Evolutionary conservation across 2,329 filamentous ascomycete species (phyloP), one percentile per base, ranked within the genome.

Genomic region (Chaetomium sp.): DNA sequence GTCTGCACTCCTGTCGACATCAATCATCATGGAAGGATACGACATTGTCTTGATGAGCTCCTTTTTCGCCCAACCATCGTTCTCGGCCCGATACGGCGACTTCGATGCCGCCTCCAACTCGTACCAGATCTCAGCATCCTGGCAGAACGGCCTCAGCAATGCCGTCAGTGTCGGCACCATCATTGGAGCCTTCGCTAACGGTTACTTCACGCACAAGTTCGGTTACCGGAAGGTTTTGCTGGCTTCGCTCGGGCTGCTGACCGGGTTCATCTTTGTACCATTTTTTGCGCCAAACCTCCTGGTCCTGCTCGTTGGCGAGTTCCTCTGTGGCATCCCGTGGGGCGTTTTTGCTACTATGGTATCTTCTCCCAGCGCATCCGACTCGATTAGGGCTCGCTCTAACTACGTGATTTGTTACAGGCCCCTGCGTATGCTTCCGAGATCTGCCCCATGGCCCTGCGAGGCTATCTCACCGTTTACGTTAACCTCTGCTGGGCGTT

Each of bases 121-220:
- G 3, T 38, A 56, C 31, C 31, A 56, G n/a, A 38, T 56, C 19
- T 38, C 31, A 8, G 53, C 53, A 1, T 23, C 29, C 5, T 56
- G 53, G 53, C 53, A 56, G 21, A 56, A 21, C 25, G 62, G 50
- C 12, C 49, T 58, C 2, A 33, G 49, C n/a, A 64, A 62, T 19
- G 55, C 58, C n/a, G 51, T 60, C 50, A 49, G 50, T 42, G 57
- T 60, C 29, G 64, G 49, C n/a, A 21, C 29, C 31, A 38, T 56
- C 16, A 13, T 56, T 21, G 53, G 53, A 5, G 53, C 53, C 13
- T 23, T 56, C 6, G 29, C 31, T 4, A 56, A 38, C 33, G 53
- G 53, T 1, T 56, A 35, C 33, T 21, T 38, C 8, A 56, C n/a
- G 19, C 31, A 56, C 16, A n/a, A 23, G n/a, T 56, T 56, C 31